Evolutionary conservation across 352 stramenopile species (phyloP), one percentile per base, ranked within the genome.

Genomic region (Phytophthora pluvialis): DNA sequence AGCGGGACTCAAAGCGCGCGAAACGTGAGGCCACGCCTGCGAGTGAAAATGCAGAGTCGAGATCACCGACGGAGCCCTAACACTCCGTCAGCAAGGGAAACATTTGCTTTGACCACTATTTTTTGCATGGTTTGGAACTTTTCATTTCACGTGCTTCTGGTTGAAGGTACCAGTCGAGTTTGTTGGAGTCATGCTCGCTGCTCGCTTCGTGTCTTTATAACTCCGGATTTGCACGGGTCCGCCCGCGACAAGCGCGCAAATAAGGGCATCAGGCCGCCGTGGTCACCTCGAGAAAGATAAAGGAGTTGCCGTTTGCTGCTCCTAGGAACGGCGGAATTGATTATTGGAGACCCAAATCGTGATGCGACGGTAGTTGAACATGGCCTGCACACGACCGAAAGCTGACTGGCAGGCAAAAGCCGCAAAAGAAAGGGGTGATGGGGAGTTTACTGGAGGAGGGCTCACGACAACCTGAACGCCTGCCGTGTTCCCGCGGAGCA

Each of bases 1-100:
- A 53, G 43, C 60, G 60, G 12, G 36, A 64, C 54, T 15, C 39
- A 3, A 81, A 78, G 35, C 75, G 70, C 43, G 47, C 66, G 31
- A 81, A 77, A 54, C 66, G 25, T 44, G 63, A 67, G 10, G 32
- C 50, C 18, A 18, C 16, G 13, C 15, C 21, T 64, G 10, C 33
- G 26, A 33, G 15, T 35, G 54, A n/a, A 45, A 46, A 26, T 46
- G 35, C 11, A 9, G 45, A 49, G 13, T 50, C 43, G 38, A 39
- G 15, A 45, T 59, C 52, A n/a, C 61, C 40, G 15, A 61, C 59
- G n/a, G 40, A 67, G 49, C 44, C 44, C 33, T 65, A 50, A 51
- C 45, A 57, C 15, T 43, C 43, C 12, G 21, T 7, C 32, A 49
- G 25, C 4, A 18, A 3, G 25, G 32, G 1, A 38, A 52, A 52